Evolutionary conservation across 805 yeast genomes (phyloP).

Genomic region (Candida silvicultrix): DNA sequence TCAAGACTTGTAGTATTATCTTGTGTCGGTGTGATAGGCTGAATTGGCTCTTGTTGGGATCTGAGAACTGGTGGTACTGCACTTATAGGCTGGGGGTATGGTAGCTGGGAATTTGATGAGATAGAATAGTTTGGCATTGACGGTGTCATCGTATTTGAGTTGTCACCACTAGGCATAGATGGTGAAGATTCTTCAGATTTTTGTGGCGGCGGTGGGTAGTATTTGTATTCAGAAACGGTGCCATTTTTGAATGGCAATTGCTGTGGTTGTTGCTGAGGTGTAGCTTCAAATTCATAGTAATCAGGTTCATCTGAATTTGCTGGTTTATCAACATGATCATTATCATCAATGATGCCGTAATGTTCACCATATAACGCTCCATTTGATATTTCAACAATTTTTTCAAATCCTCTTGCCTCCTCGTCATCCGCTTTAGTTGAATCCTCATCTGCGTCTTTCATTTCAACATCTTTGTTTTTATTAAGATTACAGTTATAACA

Average conservation of each 20-base stretch:
- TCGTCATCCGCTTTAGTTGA: not conserved
- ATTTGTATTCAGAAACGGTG: not conserved
- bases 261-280: conserved; percentile 5
- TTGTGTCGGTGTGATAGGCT: too few species aligned
- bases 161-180: not conserved
- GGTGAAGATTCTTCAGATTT: not conserved
- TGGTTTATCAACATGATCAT: not conserved
- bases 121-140: not conserved
- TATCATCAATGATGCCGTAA: not conserved
- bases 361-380: conserved; percentile 2
- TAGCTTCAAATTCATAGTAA: not conserved
- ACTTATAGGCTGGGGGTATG: not conserved
- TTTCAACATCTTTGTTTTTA: not conserved
- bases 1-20: too few species aligned
- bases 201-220: not conserved
- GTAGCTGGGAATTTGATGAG: not conserved
- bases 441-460: not conserved
- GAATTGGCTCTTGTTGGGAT: not conserved
- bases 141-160: too few species aligned
- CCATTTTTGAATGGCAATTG: conserved; percentile 1
- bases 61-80: not conserved
- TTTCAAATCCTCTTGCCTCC: not conserved
- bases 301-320: not conserved
- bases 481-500: conserved; percentile 11
- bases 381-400: not conserved